Evolutionary conservation across 1,284 basidiomycete genomes (phyloP).

Genomic region (Ceratobasidium sp.): DNA sequence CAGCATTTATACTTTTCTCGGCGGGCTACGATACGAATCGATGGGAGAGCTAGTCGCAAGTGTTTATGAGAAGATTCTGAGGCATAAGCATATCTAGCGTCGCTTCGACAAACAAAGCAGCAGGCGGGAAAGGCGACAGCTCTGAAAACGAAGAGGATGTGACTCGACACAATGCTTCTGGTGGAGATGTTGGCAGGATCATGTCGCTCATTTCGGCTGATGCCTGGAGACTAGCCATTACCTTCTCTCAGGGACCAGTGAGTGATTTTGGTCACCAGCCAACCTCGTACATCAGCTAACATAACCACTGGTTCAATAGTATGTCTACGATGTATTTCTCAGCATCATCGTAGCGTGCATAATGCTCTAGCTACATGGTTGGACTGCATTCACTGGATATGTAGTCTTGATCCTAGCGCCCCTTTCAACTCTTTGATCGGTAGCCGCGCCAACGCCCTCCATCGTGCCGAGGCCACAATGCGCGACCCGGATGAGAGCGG

Average conservation of each 20-base stretch:
- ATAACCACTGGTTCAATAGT: not conserved
- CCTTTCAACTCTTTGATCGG: slow-evolving; percentile 35
- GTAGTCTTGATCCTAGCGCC: slow-evolving; percentile 10
- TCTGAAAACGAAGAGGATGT: not conserved
- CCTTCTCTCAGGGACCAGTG: slow-evolving; percentile 2
- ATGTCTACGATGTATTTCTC: slow-evolving; percentile 14
- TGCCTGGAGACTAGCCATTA: not conserved
- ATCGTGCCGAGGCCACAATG: slow-evolving; percentile 12
- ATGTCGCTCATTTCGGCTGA: slow-evolving; percentile 27
- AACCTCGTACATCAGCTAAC: not conserved
- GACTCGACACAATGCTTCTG: not conserved
- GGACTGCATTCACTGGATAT: slow-evolving; percentile 37
- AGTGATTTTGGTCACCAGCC: not conserved
- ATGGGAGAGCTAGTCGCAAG: slow-evolving; percentile 32
- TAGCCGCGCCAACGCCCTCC: not conserved
- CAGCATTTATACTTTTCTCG: slow-evolving; percentile 36
- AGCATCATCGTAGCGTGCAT: slow-evolving; percentile 10
- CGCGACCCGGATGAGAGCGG: slow-evolving; percentile 34
- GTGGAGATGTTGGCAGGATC: slow-evolving; percentile 39
- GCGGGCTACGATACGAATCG: slow-evolving; percentile 18
- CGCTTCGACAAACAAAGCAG: not conserved
- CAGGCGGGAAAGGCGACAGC: slow-evolving; percentile 11
- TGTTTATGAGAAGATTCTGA: slow-evolving; percentile 38
- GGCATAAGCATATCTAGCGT: slow-evolving; percentile 27
- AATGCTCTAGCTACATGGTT: slow-evolving; percentile 35